Percentiles rank a stretch among this genome's conserved stretches.
Evolutionary conservation across 331 rosid species (phyloP).

Genomic region (Pyrus hybrid): DNA sequence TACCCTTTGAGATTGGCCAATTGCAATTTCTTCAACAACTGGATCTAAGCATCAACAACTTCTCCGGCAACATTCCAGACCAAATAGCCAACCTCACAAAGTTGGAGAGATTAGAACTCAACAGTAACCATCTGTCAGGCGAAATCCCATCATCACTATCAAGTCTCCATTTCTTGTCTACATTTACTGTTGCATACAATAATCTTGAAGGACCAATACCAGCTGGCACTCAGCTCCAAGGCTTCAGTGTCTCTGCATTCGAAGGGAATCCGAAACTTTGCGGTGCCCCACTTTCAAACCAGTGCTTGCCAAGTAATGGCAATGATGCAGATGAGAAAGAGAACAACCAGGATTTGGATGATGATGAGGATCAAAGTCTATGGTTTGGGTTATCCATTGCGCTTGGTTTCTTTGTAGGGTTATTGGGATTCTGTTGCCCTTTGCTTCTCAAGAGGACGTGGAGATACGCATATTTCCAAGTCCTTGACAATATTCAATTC

Average conservation of each 20-base stretch:
- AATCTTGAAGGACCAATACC: neutral
- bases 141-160: neutral
- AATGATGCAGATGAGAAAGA: neutral
- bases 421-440: neutral
- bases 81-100: neutral
- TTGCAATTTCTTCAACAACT: neutral
- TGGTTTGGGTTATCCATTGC: neutral
- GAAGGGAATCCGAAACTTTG: neutral
- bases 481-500: neutral
- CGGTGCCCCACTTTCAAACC: neutral
- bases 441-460: neutral
- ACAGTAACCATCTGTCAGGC: neutral
- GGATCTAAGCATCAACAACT: neutral
- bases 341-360: neutral
- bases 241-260: neutral
- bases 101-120: neutral
- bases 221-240: neutral
- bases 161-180: neutral
- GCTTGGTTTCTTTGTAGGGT: neutral
- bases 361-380: neutral
- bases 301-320: neutral
- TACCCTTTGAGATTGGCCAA: neutral
- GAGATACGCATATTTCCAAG: neutral
- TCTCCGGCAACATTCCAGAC: neutral
- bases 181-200: neutral